Evolutionary conservation across 805 yeast species (phyloP), one percentile per base, ranked within the genome.

Genomic region (Yarrowia sp.): DNA sequence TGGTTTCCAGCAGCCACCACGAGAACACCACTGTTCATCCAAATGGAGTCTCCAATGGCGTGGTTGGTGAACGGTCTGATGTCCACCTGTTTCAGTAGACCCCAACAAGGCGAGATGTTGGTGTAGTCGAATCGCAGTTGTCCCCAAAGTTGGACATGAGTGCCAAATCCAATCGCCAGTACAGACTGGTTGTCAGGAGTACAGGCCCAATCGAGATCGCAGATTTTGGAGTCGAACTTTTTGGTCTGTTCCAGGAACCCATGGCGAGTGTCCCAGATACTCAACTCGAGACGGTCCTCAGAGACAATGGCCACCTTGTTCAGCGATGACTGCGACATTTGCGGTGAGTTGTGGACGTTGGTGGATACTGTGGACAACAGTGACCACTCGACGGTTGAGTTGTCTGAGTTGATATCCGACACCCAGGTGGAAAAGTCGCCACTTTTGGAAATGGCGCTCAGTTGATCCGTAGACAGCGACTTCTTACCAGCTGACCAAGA

Each of bases 1-100:
- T 93, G 98, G 76, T 93, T 93, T 0, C 98, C 98, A 15, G 94
- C 82, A 2, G 95, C 97, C 68, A 91, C 86, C 0, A 90, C 93
- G 66, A 93, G 82, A 17, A 87, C 84, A 1, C 96, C 97, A 73
- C 88, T 86, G 58, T 84, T 82, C 70, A 94, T 79, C 98, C 98
- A 94, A 14, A 89, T 81, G 15, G 96, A 89, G 75, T 93, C 98
- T 9, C 97, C 97, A 69, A 93, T 92, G 15, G 81, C 81, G 74
- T 92, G 97, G 0, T 90, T 80, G 0, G 97, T 92, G 73, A 84
- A 90, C 40, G 82, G 82, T 0, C 86, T 81, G 2, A 93, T 85
- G 72, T 89, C 92, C 49, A 92, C 84, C 69, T 85, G 84, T 73
- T 91, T 88, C 68, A 93, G 85, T 0, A 90, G 87, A 0, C 89